Percentiles rank a stretch among this genome's conserved stretches.
These are phyloP conservation scores for Panus rudis DNA, from an alignment of 768 basidiomycete genomes.

Conservation along the genomic window DNA sequence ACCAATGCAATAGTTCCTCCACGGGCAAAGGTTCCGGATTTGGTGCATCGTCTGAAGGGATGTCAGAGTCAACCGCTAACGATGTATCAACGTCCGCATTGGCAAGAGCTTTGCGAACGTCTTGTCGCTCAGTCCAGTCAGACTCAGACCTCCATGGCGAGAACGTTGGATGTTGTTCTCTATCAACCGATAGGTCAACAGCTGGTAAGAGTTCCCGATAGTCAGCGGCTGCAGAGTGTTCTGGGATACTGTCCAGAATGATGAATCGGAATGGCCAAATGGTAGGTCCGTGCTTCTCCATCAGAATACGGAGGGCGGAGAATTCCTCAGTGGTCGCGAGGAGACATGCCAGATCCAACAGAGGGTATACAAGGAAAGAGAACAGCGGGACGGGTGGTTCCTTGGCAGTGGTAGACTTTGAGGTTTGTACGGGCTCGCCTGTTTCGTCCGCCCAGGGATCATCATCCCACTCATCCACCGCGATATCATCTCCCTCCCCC, in stretches of 20 bases:
- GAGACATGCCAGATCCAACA: slow-evolving; percentile 52
- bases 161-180: slow-evolving; percentile 30
- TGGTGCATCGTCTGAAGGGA: slow-evolving; percentile 1
- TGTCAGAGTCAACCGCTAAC: not conserved
- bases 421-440: slow-evolving; percentile 19
- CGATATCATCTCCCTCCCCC: slow-evolving; percentile 26
- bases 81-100: slow-evolving; percentile 15
- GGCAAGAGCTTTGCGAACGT: slow-evolving; percentile 36
- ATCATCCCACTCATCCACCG: slow-evolving; percentile 66
- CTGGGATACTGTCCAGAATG: slow-evolving; percentile 70
- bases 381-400: slow-evolving; percentile 48
- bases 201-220: slow-evolving; percentile 59
- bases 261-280: slow-evolving; percentile 66
- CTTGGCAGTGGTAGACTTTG: slow-evolving; percentile 8
- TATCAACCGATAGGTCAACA: slow-evolving; percentile 40
- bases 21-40: slow-evolving; percentile 32
- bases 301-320: slow-evolving; percentile 48
- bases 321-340: slow-evolving; percentile 62
- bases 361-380: slow-evolving; percentile 52
- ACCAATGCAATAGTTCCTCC: slow-evolving; percentile 65
- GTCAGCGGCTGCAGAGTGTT: slow-evolving; percentile 56
- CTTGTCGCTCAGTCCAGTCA: slow-evolving; percentile 54
- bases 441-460: slow-evolving; percentile 67
- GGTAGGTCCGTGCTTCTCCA: slow-evolving; percentile 43
- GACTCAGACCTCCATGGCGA: slow-evolving; percentile 42